These are phyloP conservation scores for Anthostomella pinea DNA, from an alignment of 2,329 filamentous ascomycete genomes.

Conservation along the genomic window DNA sequence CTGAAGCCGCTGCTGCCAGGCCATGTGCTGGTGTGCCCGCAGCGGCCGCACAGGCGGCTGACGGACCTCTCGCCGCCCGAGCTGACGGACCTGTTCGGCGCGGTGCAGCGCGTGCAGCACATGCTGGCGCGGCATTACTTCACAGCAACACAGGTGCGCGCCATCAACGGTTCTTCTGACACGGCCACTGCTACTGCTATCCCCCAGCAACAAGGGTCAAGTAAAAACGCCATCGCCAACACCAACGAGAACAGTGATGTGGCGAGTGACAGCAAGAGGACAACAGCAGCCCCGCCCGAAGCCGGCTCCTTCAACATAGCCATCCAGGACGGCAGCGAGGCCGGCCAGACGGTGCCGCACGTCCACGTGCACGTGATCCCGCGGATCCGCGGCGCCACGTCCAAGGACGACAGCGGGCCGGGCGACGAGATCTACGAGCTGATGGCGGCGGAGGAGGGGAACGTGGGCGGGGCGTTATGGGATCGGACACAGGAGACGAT, in stretches of 20 bases:
- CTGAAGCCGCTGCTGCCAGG: slow-evolving; percentile 91
- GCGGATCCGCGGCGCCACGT: slow-evolving; percentile 30
- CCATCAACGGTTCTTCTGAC: neutral
- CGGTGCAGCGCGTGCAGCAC: slow-evolving; percentile 76
- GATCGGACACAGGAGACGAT: slow-evolving; percentile 19
- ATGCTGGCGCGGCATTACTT: slow-evolving; percentile 66
- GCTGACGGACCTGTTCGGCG: slow-evolving; percentile 78
- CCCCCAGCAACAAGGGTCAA: too few relatives aligned
- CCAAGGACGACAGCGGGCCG: slow-evolving; percentile 23
- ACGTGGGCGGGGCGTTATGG: slow-evolving; percentile 67
- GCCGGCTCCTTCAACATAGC: slow-evolving; percentile 86
- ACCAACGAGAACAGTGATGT: too few relatives aligned
- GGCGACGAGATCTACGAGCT: slow-evolving; percentile 64
- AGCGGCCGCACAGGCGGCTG: slow-evolving; percentile 65
- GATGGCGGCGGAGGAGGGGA: slow-evolving; percentile 81
- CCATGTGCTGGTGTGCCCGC: slow-evolving; percentile 86
- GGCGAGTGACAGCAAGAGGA: neutral
- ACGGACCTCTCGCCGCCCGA: slow-evolving; percentile 70
- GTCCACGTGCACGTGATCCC: slow-evolving; percentile 72
- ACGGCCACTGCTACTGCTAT: too few relatives aligned
- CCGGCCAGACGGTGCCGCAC: slow-evolving; percentile 91
- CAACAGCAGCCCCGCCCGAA: slow-evolving; percentile 26
- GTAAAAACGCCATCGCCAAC: too few relatives aligned
- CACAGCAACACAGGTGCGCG: slow-evolving; percentile 10
- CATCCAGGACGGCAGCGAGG: slow-evolving; percentile 86